A percentile compares a stretch with the other conserved stretches of the same genome.
Evolutionary conservation across 73 alveolate species (phyloP).

Genomic region (Paramecium caudatum): DNA sequence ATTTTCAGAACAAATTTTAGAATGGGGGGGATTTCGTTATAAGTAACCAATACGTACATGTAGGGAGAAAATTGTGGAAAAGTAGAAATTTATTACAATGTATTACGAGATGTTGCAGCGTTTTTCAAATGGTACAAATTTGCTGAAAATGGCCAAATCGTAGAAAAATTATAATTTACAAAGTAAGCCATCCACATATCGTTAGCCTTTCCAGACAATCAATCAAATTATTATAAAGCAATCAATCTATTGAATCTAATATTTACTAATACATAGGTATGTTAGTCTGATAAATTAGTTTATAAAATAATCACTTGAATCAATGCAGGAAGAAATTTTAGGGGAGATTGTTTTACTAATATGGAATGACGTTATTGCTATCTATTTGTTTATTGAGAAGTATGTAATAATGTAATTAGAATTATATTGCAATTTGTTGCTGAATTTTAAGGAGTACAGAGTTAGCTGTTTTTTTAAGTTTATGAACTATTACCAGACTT

Average conservation of each 20-base stretch:
- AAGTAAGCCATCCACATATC: too few species aligned
- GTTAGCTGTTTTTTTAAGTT: neutral
- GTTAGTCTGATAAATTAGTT: neutral
- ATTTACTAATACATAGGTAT: neutral
- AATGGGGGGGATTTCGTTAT: constrained; percentile 52
- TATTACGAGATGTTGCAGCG: constrained; percentile 12
- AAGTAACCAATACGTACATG: constrained; percentile 59
- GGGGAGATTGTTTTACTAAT: constrained; percentile 20
- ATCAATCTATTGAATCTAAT: constrained; percentile 2
- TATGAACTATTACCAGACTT: neutral
- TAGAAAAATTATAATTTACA: neutral
- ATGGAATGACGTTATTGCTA: constrained; percentile 45
- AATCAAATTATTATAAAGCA: neutral
- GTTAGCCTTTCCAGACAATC: neutral
- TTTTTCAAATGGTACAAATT: neutral
- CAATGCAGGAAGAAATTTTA: neutral
- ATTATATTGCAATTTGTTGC: neutral
- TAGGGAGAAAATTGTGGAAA: constrained; percentile 41
- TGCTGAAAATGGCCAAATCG: constrained; percentile 48
- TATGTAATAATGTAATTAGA: neutral
- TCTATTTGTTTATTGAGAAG: constrained; percentile 10
- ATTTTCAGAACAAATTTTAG: constrained; percentile 27
- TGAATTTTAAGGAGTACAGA: neutral
- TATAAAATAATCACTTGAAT: neutral
- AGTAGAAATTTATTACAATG: constrained; percentile 6